Evolutionary conservation across 805 yeast species (phyloP), one percentile per base, ranked within the genome.

Genomic region (Candida stauntonica): DNA sequence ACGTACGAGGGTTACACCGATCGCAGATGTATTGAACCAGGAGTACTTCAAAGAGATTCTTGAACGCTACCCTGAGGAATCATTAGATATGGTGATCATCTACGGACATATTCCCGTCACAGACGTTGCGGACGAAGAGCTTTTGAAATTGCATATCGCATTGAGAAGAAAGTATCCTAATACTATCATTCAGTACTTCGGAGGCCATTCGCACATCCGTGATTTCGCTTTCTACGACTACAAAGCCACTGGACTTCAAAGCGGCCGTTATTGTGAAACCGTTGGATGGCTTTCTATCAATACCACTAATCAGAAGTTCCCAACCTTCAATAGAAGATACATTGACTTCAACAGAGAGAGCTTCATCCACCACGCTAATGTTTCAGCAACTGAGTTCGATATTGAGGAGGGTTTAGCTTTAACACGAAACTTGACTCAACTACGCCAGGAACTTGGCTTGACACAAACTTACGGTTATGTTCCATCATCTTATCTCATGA

Each of bases 261-360:
- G 95, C 56, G 98, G 98, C 0, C 68, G 96, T 35, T 91, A 85
- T 57, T 77, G 95, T 54, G 98, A 91, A 57, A 91, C 98, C 0
- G 73, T 85, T n/a, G 98, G 98, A 0, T 91, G 88, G 72, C 60
- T 83, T 11, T 77, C 94, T 18, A 63, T 87, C 17, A 66, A 71
- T 43, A 44, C 63, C 2, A 27, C 35, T 4, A 39, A 54, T 32
- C 24, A 33, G 1, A 23, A 38, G n/a, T 43, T 44, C n/a, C 42
- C 54, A 3, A 61, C 30, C 2, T 74, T 73, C 44, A 55, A 70
- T 27, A 71, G 98, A 52, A 68, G 80, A 17, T 89, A 91, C 61
- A 75, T 89, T 42, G 98, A 89, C 57, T 88, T 88, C 66, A 88
- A 81, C 58, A 57, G 72, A 15, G 71, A 75, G 41, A 82, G 95